Conservation (phyloP, 2,329 filamentous ascomycete genomes). For the Juglanconis juglandina region DNA sequence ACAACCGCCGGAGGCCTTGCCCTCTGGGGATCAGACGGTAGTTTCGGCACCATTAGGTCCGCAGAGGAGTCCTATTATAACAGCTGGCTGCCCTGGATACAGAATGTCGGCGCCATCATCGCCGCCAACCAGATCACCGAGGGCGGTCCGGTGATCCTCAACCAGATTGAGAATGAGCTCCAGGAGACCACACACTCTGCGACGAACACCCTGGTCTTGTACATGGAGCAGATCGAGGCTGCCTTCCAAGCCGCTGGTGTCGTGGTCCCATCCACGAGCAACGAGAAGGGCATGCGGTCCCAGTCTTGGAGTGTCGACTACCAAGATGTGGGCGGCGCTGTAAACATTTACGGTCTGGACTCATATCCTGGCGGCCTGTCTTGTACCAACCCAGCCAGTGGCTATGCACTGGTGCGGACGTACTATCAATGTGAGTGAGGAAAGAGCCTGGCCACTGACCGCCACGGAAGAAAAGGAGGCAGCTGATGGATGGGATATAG, state of each 20-base stretch:
- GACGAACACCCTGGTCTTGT: constrained; percentile 43
- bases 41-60: constrained; percentile 37
- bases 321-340: constrained; percentile 51
- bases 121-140: constrained; percentile 50
- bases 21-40: constrained; percentile 41
- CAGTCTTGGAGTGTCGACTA: constrained; percentile 54
- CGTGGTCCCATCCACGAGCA: constrained; percentile 46
- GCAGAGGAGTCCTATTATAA: constrained; percentile 39
- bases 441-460: background rate
- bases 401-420: constrained; percentile 47
- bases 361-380: constrained; percentile 44
- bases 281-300: constrained; percentile 48
- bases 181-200: constrained; percentile 40
- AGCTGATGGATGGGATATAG: background rate
- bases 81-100: constrained; percentile 46
- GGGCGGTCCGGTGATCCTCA: constrained; percentile 48
- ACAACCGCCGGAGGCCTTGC: constrained; percentile 44
- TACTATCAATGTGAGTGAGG: constrained; percentile 46
- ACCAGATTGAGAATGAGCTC: constrained; percentile 53
- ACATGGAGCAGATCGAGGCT: constrained; percentile 49
- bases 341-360: constrained; percentile 48
- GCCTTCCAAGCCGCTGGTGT: constrained; percentile 45
- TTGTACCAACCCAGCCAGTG: constrained; percentile 46
- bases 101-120: constrained; percentile 45
- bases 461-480: no score